phyloP scores from a whole-genome alignment of 2,329 filamentous ascomycete species.

The Zalaria sp. region DNA sequence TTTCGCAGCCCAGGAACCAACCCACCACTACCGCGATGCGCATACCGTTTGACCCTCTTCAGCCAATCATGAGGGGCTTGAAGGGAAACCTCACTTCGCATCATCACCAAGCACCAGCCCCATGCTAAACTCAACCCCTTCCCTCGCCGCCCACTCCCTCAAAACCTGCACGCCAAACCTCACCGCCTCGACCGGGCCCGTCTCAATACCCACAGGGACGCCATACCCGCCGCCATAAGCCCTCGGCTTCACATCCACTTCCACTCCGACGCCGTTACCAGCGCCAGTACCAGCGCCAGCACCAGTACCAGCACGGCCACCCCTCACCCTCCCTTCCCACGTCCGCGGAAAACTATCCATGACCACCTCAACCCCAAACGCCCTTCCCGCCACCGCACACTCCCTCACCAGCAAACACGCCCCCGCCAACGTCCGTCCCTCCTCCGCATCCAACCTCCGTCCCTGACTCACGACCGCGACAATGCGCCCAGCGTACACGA shows the following conservation, averaged over 20 bases:
- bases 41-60: no score
- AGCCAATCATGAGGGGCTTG: no score
- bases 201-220: slow-evolving; percentile 25
- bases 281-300: slow-evolving; percentile 14
- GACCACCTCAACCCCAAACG: slow-evolving; percentile 20
- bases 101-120: slow-evolving; percentile 5
- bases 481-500: slow-evolving; percentile 25
- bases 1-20: no score
- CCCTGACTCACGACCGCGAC: slow-evolving; percentile 9
- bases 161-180: slow-evolving; percentile 28
- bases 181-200: slow-evolving; percentile 29
- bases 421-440: no score
- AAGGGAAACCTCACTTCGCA: no score
- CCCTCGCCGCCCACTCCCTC: slow-evolving; percentile 21
- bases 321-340: slow-evolving; percentile 17
- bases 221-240: slow-evolving; percentile 20
- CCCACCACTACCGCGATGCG: no score
- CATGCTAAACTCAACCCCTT: slow-evolving; percentile 11
- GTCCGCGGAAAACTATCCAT: slow-evolving; percentile 22
- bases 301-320: slow-evolving; percentile 9
- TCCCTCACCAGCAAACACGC: no score
- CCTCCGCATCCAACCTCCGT: slow-evolving; percentile 3
- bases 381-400: no score
- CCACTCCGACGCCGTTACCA: slow-evolving; percentile 24
- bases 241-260: slow-evolving; percentile 23